Evolutionary conservation across 2,329 filamentous ascomycete species (phyloP).

Genomic region (Colletotrichum lini): DNA sequence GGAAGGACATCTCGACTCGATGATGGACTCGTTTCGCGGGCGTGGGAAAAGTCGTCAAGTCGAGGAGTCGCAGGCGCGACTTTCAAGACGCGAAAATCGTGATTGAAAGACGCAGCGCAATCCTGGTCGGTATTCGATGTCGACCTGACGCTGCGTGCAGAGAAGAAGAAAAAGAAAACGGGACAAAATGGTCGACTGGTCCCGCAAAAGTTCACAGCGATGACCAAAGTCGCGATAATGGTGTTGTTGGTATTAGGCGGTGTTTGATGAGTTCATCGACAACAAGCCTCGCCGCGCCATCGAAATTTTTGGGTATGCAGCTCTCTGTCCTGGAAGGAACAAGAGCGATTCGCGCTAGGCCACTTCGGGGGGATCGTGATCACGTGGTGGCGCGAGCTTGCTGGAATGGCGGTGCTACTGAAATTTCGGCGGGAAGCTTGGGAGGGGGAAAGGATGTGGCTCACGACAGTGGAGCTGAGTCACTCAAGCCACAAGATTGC

Average conservation of each 20-base stretch:
- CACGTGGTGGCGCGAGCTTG: conserved; percentile 36
- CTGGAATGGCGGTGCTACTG: conserved; percentile 1
- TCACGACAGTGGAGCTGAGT: not conserved
- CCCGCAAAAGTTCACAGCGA: conserved; percentile 45
- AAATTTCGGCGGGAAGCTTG: conserved; percentile 16
- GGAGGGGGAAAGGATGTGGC: not conserved
- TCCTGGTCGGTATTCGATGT: conserved; percentile 32
- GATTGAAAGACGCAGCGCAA: conserved; percentile 31
- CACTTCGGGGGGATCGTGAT: not conserved
- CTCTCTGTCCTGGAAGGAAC: conserved; percentile 17
- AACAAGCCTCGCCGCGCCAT: conserved; percentile 36
- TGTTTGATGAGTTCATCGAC: conserved; percentile 37
- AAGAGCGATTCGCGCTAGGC: conserved; percentile 20
- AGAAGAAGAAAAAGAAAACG: not conserved
- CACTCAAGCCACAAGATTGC: not conserved
- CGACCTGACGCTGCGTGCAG: conserved; percentile 18
- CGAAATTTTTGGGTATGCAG: conserved; percentile 41
- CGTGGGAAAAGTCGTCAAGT: conserved; percentile 33
- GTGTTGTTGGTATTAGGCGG: conserved; percentile 30
- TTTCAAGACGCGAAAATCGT: conserved; percentile 40
- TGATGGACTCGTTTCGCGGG: conserved; percentile 27
- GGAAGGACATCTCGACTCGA: conserved; percentile 63
- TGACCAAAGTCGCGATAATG: conserved; percentile 38
- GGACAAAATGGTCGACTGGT: conserved; percentile 20
- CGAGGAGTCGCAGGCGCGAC: conserved; percentile 43